Evolutionary conservation across 2,329 filamentous ascomycete genomes (phyloP).

Genomic region (Elsinoe ampelina): DNA sequence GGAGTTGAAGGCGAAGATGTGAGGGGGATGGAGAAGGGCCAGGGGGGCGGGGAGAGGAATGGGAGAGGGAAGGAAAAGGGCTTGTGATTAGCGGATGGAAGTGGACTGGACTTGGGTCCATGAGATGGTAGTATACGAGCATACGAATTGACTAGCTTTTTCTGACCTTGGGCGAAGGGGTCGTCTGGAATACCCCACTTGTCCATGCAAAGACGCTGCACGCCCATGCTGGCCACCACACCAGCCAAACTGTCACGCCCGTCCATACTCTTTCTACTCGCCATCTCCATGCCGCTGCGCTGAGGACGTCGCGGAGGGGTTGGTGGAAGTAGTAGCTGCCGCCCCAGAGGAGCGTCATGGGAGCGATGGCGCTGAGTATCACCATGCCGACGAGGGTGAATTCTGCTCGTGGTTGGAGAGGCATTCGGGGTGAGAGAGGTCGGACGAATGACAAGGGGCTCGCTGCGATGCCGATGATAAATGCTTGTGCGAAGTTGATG

Average conservation of each 20-base stretch:
- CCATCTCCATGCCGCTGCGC: conserved; percentile 17
- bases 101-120: too few species aligned
- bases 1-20: conserved; percentile 87
- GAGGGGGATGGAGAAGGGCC: conserved; percentile 10
- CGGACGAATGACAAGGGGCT: conserved; percentile 68
- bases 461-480: conserved; percentile 72
- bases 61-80: conserved; percentile 52
- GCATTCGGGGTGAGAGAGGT: conserved; percentile 17
- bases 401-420: neutral
- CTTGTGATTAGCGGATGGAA: neutral
- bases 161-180: neutral
- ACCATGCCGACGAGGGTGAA: conserved; percentile 11
- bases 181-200: conserved; percentile 10
- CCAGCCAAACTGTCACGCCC: conserved; percentile 16
- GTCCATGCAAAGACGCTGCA: conserved; percentile 15
- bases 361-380: conserved; percentile 14
- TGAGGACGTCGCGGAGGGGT: conserved; percentile 13
- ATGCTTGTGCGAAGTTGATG: conserved; percentile 85
- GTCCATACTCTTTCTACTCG: conserved; percentile 17
- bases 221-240: conserved; percentile 19
- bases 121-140: too few species aligned
- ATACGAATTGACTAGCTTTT: neutral
- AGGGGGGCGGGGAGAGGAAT: conserved; percentile 70
- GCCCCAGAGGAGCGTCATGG: conserved; percentile 14
- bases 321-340: conserved; percentile 12